phyloP scores from a whole-genome alignment of 2,329 filamentous ascomycete genomes.

The Bipolaris sorokiniana region DNA sequence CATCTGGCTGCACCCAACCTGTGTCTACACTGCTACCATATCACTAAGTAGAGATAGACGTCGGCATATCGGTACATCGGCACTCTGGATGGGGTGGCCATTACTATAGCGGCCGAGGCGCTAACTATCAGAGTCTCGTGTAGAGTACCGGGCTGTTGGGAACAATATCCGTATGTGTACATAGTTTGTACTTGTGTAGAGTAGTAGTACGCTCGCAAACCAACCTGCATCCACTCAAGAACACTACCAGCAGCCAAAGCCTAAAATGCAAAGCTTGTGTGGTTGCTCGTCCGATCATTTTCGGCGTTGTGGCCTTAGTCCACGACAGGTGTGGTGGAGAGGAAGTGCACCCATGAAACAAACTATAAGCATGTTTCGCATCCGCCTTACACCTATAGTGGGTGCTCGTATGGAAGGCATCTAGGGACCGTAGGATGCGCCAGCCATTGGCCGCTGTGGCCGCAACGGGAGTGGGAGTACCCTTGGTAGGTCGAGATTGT shows the following conservation, averaged over 20 bases:
- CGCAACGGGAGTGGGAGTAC: background rate
- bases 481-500: background rate
- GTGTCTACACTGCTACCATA: no score
- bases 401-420: slow-evolving; percentile 8
- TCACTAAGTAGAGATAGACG: no score
- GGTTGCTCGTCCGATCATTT: background rate
- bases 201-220: background rate
- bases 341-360: slow-evolving; percentile 12
- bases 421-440: background rate
- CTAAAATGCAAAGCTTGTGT: background rate
- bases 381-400: slow-evolving; percentile 21
- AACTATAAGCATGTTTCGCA: slow-evolving; percentile 24
- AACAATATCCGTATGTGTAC: no score
- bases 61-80: no score
- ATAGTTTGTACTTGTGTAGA: no score
- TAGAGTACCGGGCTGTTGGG: no score
- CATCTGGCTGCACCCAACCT: background rate
- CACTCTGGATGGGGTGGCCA: no score
- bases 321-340: background rate
- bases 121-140: no score
- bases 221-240: background rate
- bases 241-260: background rate
- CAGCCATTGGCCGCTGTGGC: background rate
- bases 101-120: no score
- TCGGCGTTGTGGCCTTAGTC: background rate